Conservation (phyloP, 176 grass and related monocot species). For the Cenchrus americanus region DNA sequence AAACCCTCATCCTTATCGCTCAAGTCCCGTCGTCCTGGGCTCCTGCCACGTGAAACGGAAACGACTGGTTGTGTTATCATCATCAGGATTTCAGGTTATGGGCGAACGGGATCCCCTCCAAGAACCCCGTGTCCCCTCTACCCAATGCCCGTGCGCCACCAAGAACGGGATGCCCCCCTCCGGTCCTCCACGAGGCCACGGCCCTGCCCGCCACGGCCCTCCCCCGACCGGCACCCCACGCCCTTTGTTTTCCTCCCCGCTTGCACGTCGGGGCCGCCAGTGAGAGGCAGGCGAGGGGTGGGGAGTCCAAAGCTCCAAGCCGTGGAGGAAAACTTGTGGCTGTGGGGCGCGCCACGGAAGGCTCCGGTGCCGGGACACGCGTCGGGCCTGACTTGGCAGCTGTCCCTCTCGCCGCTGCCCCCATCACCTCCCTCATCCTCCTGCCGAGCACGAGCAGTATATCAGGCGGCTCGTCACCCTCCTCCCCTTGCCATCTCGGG, state of each 20-base stretch:
- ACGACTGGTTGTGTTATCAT: too few species aligned
- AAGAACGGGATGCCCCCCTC: not conserved
- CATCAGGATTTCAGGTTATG: too few species aligned
- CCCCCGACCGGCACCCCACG: not conserved
- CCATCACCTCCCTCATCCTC: too few species aligned
- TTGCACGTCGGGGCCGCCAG: too few species aligned
- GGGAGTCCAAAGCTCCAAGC: too few species aligned
- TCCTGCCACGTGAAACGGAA: too few species aligned
- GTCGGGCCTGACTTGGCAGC: conserved; percentile 47
- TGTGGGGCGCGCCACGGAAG: conserved; percentile 39
- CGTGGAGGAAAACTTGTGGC: conserved; percentile 5
- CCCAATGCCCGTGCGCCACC: conserved; percentile 6
- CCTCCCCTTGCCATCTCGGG: conserved; percentile 43
- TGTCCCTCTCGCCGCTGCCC: conserved; percentile 39
- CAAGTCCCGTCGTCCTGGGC: too few species aligned
- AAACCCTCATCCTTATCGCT: too few species aligned
- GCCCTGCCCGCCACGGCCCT: not conserved
- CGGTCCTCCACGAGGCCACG: not conserved
- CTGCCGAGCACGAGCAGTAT: not conserved
- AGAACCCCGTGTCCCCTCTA: too few species aligned
- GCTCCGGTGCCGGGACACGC: conserved; percentile 46
- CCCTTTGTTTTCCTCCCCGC: too few species aligned
- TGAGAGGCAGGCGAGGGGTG: too few species aligned
- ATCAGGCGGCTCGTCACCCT: conserved; percentile 3
- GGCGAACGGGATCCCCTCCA: too few species aligned